Evolutionary conservation across 1,284 basidiomycete genomes (phyloP).

Genomic region (Cutaneotrichosporon sp.): DNA sequence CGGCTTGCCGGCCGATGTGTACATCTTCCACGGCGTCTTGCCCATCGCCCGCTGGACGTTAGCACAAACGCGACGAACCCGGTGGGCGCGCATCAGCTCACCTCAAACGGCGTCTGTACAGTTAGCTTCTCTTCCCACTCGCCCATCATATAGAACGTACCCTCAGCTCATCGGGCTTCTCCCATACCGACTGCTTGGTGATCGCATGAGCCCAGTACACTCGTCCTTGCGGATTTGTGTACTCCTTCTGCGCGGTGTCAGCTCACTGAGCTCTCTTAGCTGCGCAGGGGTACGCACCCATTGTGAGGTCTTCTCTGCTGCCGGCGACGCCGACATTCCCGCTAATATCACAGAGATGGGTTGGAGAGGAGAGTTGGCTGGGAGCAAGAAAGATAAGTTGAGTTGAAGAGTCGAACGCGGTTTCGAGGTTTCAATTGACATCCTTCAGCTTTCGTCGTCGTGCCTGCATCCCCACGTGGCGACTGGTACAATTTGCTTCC

Average conservation of each 20-base stretch:
- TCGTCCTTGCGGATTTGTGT: slow-evolving; percentile 46
- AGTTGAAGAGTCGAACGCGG: neutral
- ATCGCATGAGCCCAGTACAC: slow-evolving; percentile 48
- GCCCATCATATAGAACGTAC: slow-evolving; percentile 13
- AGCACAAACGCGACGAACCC: neutral
- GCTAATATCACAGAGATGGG: too few species aligned
- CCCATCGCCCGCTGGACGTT: slow-evolving; percentile 65
- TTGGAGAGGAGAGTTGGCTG: too few species aligned
- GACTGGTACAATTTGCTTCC: too few species aligned
- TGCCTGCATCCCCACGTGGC: too few species aligned
- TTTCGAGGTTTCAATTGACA: too few species aligned
- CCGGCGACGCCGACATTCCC: slow-evolving; percentile 25
- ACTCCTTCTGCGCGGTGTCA: slow-evolving; percentile 31
- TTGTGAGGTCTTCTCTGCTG: slow-evolving; percentile 18
- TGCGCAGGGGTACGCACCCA: too few species aligned
- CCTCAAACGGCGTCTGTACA: slow-evolving; percentile 80
- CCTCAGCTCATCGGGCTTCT: slow-evolving; percentile 50
- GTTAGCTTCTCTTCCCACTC: slow-evolving; percentile 33
- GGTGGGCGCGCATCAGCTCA: slow-evolving; percentile 37
- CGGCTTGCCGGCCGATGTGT: slow-evolving; percentile 77
- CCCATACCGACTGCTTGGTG: slow-evolving; percentile 50
- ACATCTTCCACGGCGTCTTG: slow-evolving; percentile 88
- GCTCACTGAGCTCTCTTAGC: too few species aligned
- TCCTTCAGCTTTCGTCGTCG: too few species aligned
- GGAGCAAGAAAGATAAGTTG: too few species aligned